Evolutionary conservation across 768 basidiomycete genomes (phyloP), one percentile per base, ranked within the genome.

Genomic region (Auricularia heimuer): DNA sequence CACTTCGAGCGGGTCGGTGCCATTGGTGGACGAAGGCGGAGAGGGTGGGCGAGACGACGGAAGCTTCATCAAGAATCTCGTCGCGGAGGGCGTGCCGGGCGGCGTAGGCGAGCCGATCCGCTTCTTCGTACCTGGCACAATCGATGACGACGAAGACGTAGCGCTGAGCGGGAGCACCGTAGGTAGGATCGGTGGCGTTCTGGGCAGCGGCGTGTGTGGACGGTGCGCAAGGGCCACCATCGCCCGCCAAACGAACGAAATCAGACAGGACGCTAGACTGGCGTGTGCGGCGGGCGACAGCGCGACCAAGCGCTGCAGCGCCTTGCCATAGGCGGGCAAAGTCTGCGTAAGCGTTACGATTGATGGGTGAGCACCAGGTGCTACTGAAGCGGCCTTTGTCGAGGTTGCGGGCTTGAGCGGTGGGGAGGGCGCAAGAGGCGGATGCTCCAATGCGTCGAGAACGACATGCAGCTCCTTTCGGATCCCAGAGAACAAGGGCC

Each of bases 171-270:
- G 73, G 70, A 77, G 72, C 0, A 81, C 75, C 3, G 79, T 76
- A 10, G 79, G 75, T 4, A 74, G 71, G 8, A 76, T 74, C 3
- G 73, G 68, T 58, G 78, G 75, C 12, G 62, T 37, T 42, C 21
- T 35, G 34, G 24, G 24, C 11, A 35, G 54, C 37, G 78, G 76
- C 3, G 70, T 68, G 24, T 36, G 60, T 3, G 68, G 65, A n/a
- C 91, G 83, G 72, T 89, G 81, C 11, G 88, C 80, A 36, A 92
- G 71, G 24, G 88, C 87, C 34, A 91, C 84, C 62, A 92, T 78
- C 7, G 82, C 85, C 24, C 83, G 85, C 90, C 91, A 93, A 2
- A 89, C 75, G 1, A 89, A 73, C 18, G 84, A 85, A 69, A 92
- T 90, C 67, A 90, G 79, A 68, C 91, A 81, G 2, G 86, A 83